Evolutionary conservation across 768 basidiomycete genomes (phyloP).

Genomic region (Termitomyces sp.): DNA sequence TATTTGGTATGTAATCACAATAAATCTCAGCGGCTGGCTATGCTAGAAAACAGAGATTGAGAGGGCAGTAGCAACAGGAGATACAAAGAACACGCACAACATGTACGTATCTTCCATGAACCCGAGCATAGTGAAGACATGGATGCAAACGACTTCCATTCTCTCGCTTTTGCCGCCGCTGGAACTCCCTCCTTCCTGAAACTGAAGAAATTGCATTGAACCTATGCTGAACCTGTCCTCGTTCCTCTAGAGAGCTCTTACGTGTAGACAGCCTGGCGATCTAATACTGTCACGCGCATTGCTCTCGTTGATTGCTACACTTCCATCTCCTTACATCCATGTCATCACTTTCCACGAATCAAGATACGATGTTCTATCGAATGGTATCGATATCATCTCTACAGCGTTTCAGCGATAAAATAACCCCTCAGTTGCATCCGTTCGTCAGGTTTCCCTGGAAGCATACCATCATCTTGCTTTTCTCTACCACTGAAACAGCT

Average conservation of each 20-base stretch:
- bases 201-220: background rate
- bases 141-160: background rate
- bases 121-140: background rate
- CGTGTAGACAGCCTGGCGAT: background rate
- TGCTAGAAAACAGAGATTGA: background rate
- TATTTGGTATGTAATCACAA: background rate
- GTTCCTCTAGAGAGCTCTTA: background rate
- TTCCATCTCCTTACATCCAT: background rate
- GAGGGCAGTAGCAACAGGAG: slow-evolving; percentile 1
- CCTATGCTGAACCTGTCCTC: background rate
- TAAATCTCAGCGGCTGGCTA: background rate
- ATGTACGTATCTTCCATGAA: background rate
- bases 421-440: background rate
- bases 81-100: background rate
- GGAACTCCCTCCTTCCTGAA: background rate
- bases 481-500: background rate
- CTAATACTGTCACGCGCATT: no score
- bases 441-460: background rate
- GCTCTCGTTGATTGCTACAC: background rate
- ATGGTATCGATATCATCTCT: background rate
- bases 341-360: background rate
- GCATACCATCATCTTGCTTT: background rate
- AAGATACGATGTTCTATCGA: background rate
- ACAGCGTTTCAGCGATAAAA: background rate
- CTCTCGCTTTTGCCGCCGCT: background rate